phyloP scores from a whole-genome alignment of 257 asterid species.

The Nicotiana obtusifolia region DNA sequence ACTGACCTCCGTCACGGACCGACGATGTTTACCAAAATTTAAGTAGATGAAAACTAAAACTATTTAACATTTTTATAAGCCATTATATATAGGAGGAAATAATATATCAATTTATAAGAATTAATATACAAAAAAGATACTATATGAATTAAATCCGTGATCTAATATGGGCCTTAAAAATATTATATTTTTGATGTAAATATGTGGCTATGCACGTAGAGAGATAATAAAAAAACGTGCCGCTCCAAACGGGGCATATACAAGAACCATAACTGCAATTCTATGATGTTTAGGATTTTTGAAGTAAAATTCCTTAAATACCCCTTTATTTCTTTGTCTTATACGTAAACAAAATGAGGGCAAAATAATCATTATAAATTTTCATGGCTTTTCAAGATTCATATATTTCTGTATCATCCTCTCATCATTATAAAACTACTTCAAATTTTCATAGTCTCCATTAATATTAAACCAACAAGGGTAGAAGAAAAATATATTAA shows the following conservation, averaged over 20 bases:
- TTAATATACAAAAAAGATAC: too few species aligned
- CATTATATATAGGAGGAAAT: too few species aligned
- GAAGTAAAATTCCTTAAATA: neutral
- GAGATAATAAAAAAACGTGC: conserved; percentile 14
- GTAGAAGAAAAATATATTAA: neutral
- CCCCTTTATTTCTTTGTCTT: neutral
- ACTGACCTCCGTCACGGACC: too few species aligned
- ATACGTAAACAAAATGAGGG: neutral
- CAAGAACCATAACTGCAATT: conserved; percentile 9
- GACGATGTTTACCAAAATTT: too few species aligned
- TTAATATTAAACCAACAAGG: conserved; percentile 7
- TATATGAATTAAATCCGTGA: neutral
- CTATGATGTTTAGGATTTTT: neutral
- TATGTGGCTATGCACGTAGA: conserved; percentile 11
- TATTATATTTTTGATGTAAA: neutral
- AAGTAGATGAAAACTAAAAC: too few species aligned
- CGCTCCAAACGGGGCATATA: conserved; percentile 15
- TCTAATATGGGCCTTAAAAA: conserved; percentile 1
- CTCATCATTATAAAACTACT: neutral
- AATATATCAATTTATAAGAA: too few species aligned
- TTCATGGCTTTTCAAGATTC: conserved; percentile 5
- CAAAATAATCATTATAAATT: neutral
- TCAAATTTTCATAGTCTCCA: neutral
- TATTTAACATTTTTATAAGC: too few species aligned
- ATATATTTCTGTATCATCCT: conserved; percentile 1